phyloP scores from a whole-genome alignment of 371 early-diverging fungal genomes.

The Mucor sp. region DNA sequence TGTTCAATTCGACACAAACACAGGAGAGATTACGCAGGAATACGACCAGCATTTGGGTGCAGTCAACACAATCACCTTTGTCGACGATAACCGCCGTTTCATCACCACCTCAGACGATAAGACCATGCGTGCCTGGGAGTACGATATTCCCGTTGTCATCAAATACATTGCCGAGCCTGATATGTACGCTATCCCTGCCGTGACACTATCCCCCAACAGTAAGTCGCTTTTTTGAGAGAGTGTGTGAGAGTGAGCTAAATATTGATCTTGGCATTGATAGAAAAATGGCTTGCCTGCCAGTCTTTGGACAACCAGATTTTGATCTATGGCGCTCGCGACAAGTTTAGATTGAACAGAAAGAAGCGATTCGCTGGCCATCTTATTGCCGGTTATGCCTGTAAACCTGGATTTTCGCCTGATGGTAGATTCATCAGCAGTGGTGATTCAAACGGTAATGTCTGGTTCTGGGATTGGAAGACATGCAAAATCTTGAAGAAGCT shows the following conservation, averaged over 20 bases:
- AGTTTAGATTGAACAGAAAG: conserved; percentile 87
- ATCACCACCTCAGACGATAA: conserved; percentile 97
- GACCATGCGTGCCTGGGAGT: conserved; percentile 97
- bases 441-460: conserved; percentile 91
- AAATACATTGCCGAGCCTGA: conserved; percentile 95
- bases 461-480: conserved; percentile 98
- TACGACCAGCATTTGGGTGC: conserved; percentile 97
- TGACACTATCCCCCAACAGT: conserved; percentile 86
- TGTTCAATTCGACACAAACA: conserved; percentile 80
- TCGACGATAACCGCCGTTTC: conserved; percentile 92
- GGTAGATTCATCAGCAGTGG: conserved; percentile 89
- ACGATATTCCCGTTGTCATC: conserved; percentile 95
- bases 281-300: conserved; percentile 93
- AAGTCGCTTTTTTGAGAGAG: conserved; percentile 28
- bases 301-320: conserved; percentile 95
- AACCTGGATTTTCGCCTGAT: conserved; percentile 92
- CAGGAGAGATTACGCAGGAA: conserved; percentile 88
- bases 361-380: conserved; percentile 93
- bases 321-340: conserved; percentile 85
- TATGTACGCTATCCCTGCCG: conserved; percentile 96
- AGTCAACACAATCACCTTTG: conserved; percentile 95
- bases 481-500: conserved; percentile 81
- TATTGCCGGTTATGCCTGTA: conserved; percentile 95
- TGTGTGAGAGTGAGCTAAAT: neutral
- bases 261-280: conserved; percentile 38